Base-by-base conservation (phyloP, 2,329 filamentous ascomycete genomes). In the Monosporascus ibericus region DNA sequence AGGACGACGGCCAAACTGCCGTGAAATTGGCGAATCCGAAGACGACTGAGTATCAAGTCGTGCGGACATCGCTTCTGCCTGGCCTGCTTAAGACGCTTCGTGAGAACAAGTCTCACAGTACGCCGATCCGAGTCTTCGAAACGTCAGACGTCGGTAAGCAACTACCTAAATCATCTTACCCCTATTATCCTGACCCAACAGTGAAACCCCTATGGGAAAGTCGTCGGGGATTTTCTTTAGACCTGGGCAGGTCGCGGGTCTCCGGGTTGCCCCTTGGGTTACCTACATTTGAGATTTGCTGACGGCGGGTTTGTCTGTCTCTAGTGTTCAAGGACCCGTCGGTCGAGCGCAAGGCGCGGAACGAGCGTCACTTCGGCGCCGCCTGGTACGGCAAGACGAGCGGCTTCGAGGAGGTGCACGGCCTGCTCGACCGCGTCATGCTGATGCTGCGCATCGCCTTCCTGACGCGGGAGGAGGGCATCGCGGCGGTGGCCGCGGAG, bases 341-440 rank as follows among this genome's bases (percentile, higher is more conserved):
- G 15, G 72, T 85, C 47, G 94, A 99, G 79, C 84, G 94, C 59
- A 90, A 91, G 75, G 88, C 85, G 61, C 84, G 90, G 60, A 99
- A 99, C 70, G 90, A 96, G 77, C 80, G 92, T 52, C 92, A 95
- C 74, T 97, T 96, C 69, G 90, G 90, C n/a, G 94, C 92, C 9
- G 92, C 91, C 1, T 96, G 88, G 81, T 96, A 92, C 72, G 92
- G 92, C 66, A 96, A 94, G 79, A 90, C 85, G 3, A 91, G 87
- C 62, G 94, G 95, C 42, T 99, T 99, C 70, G 94, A 99, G 73
- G 78, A 95, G 58, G 90, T 99, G 3, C 95, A 99, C 72, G 94
- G 94, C 53, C 79, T 99, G 59, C 76, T 99, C 44, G 94, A 99
- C 71, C 86, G 94, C 50, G 75, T 97, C 57, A 87, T 99, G 81